Evolutionary conservation across 495 filamentous ascomycete genomes (phyloP), one percentile per base, ranked within the genome.

Genomic region (Aspergillus panamensis): DNA sequence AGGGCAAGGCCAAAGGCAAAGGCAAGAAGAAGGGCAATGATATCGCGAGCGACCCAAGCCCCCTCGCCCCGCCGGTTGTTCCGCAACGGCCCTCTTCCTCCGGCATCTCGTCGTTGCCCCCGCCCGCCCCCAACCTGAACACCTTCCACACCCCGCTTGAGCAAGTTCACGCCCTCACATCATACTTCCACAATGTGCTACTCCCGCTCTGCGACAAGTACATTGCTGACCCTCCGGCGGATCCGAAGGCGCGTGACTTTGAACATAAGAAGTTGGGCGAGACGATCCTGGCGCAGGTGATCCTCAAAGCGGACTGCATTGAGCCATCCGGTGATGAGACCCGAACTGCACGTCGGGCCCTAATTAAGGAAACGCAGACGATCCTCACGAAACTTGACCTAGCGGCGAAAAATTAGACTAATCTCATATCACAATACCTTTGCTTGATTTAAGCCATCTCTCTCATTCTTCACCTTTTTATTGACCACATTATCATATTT

Each of bases 301-400:
- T 96, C 56, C 62, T 98, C 63, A 96, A 95, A 73, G 77, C 93
- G 25, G 92, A 97, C 75, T 86, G 79, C 13, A 86, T 96, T 25
- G 90, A 93, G 54, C 87, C 84, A 3, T 82, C 86, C 17, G 84
- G 82, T 6, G 81, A 93, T 62, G 77, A 71, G 17, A 81, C 83
- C 37, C 80, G 92, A 44, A 76, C 74, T 44, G 81, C 78, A 63
- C 80, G 92, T 64, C 88, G 87, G 68, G 88, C 86, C 7, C 73
- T 96, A 25, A 89, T 97, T 43, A 84, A 76, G 58, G 84, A 91
- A 65, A 84, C 87, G 6, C 91, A 96, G 68, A 78, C 69, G 14
- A 67, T 82, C 10, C 68, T 95, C 51, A 84, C 78, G 62, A 73
- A 72, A 25, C 63, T 96, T 43, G 91, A 96, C 71, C 70, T 63